These are phyloP conservation scores for Trypanosoma mega DNA, from an alignment of 208 protist species.

Conservation along the genomic window DNA sequence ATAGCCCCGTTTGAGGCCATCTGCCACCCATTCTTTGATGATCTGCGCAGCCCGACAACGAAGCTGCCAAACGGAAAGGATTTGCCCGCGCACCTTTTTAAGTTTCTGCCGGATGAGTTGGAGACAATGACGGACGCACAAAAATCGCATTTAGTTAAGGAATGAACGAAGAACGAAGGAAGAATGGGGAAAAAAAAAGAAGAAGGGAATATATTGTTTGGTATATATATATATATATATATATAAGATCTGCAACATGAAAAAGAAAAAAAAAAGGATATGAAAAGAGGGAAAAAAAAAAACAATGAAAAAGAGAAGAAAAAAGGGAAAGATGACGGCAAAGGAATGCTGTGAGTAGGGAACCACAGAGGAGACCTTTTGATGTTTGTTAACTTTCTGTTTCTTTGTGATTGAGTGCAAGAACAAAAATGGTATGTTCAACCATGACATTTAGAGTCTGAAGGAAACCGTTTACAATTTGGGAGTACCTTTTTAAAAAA, in stretches of 20 bases:
- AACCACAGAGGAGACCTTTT: too few relatives aligned
- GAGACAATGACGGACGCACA: slow-evolving; percentile 65
- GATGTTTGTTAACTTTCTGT: too few relatives aligned
- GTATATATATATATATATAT: slow-evolving; percentile 2
- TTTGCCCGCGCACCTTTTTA: slow-evolving; percentile 67
- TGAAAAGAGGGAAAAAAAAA: slow-evolving; percentile 16
- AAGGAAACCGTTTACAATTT: not conserved
- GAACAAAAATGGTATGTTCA: too few relatives aligned
- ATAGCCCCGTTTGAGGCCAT: slow-evolving; percentile 87
- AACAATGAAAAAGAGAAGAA: slow-evolving; percentile 26
- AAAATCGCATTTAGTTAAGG: slow-evolving; percentile 6
- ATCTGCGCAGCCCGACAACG: slow-evolving; percentile 82
- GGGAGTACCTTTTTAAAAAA: slow-evolving; percentile 2
- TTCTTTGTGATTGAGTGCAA: too few relatives aligned
- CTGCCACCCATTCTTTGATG: slow-evolving; percentile 98
- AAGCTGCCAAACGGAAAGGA: slow-evolving; percentile 73
- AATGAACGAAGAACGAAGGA: not conserved
- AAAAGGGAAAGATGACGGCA: not conserved
- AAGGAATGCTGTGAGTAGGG: too few relatives aligned
- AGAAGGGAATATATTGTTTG: not conserved
- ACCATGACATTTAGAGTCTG: too few relatives aligned
- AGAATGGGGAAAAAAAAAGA: not conserved
- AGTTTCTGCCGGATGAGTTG: slow-evolving; percentile 63
- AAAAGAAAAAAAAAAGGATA: not conserved
- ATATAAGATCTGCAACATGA: not conserved